A percentile compares a stretch with the other conserved stretches of the same genome.
Conservation (phyloP, 306 rosid genomes). For the Pyrus betulifolia region DNA sequence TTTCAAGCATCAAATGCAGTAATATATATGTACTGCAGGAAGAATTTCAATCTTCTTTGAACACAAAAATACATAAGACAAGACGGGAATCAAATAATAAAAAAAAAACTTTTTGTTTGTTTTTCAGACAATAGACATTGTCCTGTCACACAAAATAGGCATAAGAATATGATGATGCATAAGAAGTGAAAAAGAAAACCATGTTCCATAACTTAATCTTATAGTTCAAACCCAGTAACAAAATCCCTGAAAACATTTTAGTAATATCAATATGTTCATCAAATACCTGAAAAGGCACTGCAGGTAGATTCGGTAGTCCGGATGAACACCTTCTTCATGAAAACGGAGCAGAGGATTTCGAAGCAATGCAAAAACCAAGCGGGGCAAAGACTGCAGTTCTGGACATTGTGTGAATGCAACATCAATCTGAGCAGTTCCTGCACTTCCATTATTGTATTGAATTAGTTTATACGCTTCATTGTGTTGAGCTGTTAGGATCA, state of each 20-base stretch:
- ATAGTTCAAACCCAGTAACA: neutral
- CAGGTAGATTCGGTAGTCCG: slow-evolving; percentile 83
- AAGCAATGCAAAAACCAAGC: slow-evolving; percentile 85
- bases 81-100: neutral
- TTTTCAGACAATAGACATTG: neutral
- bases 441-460: slow-evolving; percentile 58
- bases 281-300: slow-evolving; percentile 92
- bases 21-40: neutral
- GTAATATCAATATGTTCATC: slow-evolving; percentile 1
- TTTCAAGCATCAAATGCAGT: neutral
- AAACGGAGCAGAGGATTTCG: slow-evolving; percentile 86
- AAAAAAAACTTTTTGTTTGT: neutral
- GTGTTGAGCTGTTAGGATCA: slow-evolving; percentile 87
- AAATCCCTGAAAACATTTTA: neutral
- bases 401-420: slow-evolving; percentile 89
- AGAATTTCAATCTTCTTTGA: neutral
- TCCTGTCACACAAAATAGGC: neutral
- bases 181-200: neutral
- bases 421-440: slow-evolving; percentile 66
- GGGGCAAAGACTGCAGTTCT: slow-evolving; percentile 74
- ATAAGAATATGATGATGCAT: neutral
- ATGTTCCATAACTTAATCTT: neutral
- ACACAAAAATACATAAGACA: neutral
- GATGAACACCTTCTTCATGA: slow-evolving; percentile 97
- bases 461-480: slow-evolving; percentile 68